Base-by-base conservation (phyloP, 1,139 yeast species). In the Candida glucosophila region DNA sequence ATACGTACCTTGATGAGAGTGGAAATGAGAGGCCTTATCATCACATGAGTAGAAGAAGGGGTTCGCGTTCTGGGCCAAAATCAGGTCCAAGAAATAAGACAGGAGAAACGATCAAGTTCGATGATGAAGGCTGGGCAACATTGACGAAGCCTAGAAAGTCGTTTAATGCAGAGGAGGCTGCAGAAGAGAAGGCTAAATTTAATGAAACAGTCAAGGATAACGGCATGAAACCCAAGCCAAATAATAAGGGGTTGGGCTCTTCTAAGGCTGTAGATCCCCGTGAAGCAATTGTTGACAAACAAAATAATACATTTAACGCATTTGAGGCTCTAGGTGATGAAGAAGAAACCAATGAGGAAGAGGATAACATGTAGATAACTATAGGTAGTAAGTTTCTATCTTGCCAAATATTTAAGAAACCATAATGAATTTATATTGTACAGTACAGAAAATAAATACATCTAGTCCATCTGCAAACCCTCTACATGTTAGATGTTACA, bases 101-200 rank as follows among this genome's bases (percentile, higher is more conserved):
- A 42, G 73, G 67, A 29, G 77, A 70, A 37, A 67, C 67, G 36
- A 57, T 62, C 23, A 57, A 61, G 28, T 67, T 67, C 14, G 92
- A 79, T 46, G 80, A 77, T 32, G 88, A 80, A 35, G 92, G 92
- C 22, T 80, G 90, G 90, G 80, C 80, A 30, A 77, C 88, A 15
- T 60, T 73, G 35, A 69, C 70, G 40, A 58, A 64, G 37, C 55
- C 64, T 33, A 67, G 60, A 44, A 61, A 64, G 44, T 60, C 70
- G 4, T 65, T 67, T 32, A 65, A 66, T 29, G 60, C 56, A 21
- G 76, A 65, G 29, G 74, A 66, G 18, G 63, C 52, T 23, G 54
- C 41, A 13, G 71, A 59, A 20, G 75, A 70, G 31, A 57, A 65
- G 39, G 58, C 53, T 26, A 62, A 58, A 30, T 68, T 70, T 45